These are phyloP conservation scores for Immersiporthe knoxdaviesiana DNA, from an alignment of 2,329 filamentous ascomycete species.

Conservation along the genomic window DNA sequence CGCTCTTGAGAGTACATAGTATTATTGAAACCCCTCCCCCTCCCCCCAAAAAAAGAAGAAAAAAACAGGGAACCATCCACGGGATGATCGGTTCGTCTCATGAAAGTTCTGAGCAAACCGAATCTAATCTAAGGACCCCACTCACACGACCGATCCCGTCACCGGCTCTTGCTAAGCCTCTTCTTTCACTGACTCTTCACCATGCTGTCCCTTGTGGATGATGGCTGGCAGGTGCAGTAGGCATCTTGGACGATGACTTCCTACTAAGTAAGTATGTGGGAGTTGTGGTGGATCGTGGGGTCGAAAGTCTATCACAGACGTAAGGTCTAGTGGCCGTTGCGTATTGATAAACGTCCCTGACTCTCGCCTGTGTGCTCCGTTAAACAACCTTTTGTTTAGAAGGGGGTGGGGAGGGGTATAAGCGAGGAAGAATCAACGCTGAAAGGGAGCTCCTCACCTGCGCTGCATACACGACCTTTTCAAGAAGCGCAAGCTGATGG, in stretches of 20 bases:
- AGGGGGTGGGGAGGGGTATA: too few relatives aligned
- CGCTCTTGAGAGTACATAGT: neutral
- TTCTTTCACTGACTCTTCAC: too few relatives aligned
- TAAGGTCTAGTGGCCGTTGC: neutral
- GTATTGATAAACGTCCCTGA: neutral
- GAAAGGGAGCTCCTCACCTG: neutral
- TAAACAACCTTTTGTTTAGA: too few relatives aligned
- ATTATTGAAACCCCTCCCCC: too few relatives aligned
- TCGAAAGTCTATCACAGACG: neutral
- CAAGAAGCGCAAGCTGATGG: neutral
- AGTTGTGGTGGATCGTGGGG: neutral
- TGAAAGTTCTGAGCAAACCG: neutral
- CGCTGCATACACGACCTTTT: neutral
- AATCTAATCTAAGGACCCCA: neutral
- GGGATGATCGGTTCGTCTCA: neutral
- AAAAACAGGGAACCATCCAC: neutral
- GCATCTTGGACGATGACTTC: neutral
- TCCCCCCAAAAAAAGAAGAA: too few relatives aligned
- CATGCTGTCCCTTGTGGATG: neutral
- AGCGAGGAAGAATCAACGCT: neutral
- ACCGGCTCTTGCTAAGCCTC: too few relatives aligned
- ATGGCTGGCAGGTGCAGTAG: neutral
- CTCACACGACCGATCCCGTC: neutral
- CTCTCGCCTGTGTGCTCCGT: neutral
- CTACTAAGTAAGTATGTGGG: too few relatives aligned